A percentile compares a stretch with the other conserved stretches of the same genome.
Evolutionary conservation across 2,329 filamentous ascomycete species (phyloP).

Genomic region (Rhexocercosporidium sp.): DNA sequence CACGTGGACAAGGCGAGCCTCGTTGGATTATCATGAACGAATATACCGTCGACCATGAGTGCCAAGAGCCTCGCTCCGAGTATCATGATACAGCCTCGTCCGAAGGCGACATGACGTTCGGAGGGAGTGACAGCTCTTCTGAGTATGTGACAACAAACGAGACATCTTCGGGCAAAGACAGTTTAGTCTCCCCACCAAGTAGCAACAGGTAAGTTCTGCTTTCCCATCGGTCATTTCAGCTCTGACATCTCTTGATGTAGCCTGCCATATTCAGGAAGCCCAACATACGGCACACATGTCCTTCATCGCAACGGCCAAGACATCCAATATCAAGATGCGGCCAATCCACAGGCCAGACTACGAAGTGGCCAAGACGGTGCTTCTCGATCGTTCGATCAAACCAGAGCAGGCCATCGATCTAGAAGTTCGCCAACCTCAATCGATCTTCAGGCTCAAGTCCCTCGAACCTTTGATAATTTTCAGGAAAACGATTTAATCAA

Average conservation of each 20-base stretch:
- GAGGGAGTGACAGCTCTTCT: background rate
- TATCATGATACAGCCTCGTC: background rate
- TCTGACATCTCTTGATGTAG: background rate
- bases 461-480: background rate
- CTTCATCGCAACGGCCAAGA: background rate
- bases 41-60: background rate
- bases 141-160: background rate
- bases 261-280: background rate
- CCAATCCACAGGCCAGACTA: background rate
- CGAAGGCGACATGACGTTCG: background rate
- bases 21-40: background rate
- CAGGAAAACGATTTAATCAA: background rate
- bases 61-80: background rate
- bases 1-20: background rate
- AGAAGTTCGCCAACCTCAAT: background rate
- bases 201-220: background rate
- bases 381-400: background rate
- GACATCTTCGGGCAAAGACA: background rate
- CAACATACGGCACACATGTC: no score
- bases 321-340: background rate
- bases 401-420: no score
- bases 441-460: background rate
- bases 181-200: background rate
- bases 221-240: background rate
- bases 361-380: no score